Conservation (phyloP, 495 filamentous ascomycete genomes). For the Talaromyces wortmannii region DNA sequence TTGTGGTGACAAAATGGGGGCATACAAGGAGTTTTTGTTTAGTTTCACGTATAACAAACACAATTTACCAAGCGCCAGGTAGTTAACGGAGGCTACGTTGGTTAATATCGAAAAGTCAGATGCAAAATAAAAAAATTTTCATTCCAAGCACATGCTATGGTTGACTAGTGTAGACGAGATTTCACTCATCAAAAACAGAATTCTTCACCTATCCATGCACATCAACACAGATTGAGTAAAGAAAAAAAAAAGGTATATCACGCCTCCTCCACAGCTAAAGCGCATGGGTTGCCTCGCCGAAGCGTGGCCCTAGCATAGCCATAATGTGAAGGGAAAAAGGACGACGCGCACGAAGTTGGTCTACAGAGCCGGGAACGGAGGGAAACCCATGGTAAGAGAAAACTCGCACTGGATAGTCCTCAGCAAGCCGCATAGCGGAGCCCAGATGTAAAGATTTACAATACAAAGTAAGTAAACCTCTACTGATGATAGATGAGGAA, state of each 20-base stretch:
- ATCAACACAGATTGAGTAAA: neutral
- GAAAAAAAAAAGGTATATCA: constrained; percentile 22
- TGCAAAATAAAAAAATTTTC: too few relatives aligned
- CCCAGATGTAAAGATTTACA: constrained; percentile 30
- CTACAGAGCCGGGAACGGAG: constrained; percentile 44
- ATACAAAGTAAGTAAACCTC: constrained; percentile 40
- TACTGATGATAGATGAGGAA: constrained; percentile 44
- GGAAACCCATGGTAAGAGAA: constrained; percentile 34
- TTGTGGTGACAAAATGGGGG: neutral
- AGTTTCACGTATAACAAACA: neutral
- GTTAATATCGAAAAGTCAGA: neutral
- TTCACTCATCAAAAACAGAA: too few relatives aligned
- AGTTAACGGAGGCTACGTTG: neutral
- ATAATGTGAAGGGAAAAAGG: constrained; percentile 41
- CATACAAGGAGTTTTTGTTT: neutral
- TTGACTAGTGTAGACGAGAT: too few relatives aligned
- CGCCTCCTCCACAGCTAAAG: constrained; percentile 42
- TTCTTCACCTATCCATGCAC: neutral
- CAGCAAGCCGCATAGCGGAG: constrained; percentile 41
- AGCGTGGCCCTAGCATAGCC: constrained; percentile 42
- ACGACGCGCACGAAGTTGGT: constrained; percentile 25
- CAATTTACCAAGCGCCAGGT: neutral
- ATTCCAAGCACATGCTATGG: too few relatives aligned
- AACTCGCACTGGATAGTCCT: constrained; percentile 34
- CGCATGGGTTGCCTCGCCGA: constrained; percentile 36